Conservation (phyloP, 2,329 filamentous ascomycete species). For the Daldinia eschscholtzii region DNA sequence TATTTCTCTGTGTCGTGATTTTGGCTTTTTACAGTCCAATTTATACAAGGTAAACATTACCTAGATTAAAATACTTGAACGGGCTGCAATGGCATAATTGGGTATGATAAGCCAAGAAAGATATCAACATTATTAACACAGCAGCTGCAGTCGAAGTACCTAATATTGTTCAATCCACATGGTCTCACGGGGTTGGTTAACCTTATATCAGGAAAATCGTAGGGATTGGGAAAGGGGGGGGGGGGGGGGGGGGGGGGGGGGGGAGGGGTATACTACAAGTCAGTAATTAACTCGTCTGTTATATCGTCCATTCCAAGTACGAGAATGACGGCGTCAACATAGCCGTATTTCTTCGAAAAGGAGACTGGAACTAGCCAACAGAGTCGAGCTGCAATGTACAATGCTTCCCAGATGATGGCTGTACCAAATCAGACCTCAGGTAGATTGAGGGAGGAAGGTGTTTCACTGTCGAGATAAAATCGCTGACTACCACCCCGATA, state of each 20-base stretch:
- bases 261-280: constrained; percentile 70
- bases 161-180: constrained; percentile 12
- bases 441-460: constrained; percentile 10
- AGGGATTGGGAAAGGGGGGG: no score
- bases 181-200: background rate
- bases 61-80: constrained; percentile 14
- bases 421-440: constrained; percentile 12
- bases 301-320: constrained; percentile 88
- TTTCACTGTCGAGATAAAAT: constrained; percentile 8
- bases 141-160: constrained; percentile 11
- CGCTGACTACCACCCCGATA: constrained; percentile 11
- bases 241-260: no score
- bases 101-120: constrained; percentile 25
- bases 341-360: constrained; percentile 7
- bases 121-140: constrained; percentile 31
- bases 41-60: background rate
- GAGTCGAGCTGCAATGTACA: constrained; percentile 16
- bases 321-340: constrained; percentile 66
- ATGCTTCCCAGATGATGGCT: constrained; percentile 22
- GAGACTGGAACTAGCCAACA: constrained; percentile 1
- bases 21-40: background rate
- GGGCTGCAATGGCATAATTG: constrained; percentile 7
- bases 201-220: background rate
- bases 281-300: constrained; percentile 75
- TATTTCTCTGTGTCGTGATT: background rate